Conservation (phyloP, 169 alveolate species). For the Plasmodium coatneyi region DNA sequence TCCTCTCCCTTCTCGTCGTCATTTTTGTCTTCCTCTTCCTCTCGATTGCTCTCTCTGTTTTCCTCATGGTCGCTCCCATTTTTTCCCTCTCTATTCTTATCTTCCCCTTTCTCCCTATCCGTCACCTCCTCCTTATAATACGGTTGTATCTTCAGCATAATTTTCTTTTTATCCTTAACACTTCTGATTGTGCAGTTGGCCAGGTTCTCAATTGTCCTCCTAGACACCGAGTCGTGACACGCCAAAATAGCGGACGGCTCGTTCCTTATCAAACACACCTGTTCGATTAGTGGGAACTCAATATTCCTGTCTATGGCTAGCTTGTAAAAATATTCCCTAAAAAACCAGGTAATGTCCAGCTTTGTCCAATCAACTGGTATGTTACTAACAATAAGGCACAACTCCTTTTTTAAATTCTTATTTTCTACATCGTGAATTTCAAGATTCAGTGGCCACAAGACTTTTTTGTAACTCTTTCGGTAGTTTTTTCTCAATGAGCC, state of each 20-base stretch:
- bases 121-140: slow-evolving; percentile 22
- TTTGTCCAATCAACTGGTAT: slow-evolving; percentile 64
- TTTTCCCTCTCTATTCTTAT: not conserved
- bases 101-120: not conserved
- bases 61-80: not conserved
- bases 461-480: slow-evolving; percentile 21
- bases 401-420: slow-evolving; percentile 37
- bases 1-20: not conserved
- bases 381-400: slow-evolving; percentile 46
- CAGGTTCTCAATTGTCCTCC: slow-evolving; percentile 34
- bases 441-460: slow-evolving; percentile 59
- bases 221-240: slow-evolving; percentile 58
- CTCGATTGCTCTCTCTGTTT: not conserved
- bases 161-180: slow-evolving; percentile 50
- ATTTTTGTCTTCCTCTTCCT: not conserved
- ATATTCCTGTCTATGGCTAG: slow-evolving; percentile 45
- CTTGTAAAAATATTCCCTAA: slow-evolving; percentile 64
- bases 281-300: slow-evolving; percentile 43
- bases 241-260: slow-evolving; percentile 66
- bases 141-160: slow-evolving; percentile 33
- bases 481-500: slow-evolving; percentile 6
- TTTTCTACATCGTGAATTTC: slow-evolving; percentile 56
- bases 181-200: slow-evolving; percentile 19
- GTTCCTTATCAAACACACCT: slow-evolving; percentile 37
- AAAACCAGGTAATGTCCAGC: slow-evolving; percentile 49